A percentile compares a stretch with the other conserved stretches of the same genome.
Evolutionary conservation across 176 grass and related monocot genomes (phyloP).

Genomic region (Phragmites australis): DNA sequence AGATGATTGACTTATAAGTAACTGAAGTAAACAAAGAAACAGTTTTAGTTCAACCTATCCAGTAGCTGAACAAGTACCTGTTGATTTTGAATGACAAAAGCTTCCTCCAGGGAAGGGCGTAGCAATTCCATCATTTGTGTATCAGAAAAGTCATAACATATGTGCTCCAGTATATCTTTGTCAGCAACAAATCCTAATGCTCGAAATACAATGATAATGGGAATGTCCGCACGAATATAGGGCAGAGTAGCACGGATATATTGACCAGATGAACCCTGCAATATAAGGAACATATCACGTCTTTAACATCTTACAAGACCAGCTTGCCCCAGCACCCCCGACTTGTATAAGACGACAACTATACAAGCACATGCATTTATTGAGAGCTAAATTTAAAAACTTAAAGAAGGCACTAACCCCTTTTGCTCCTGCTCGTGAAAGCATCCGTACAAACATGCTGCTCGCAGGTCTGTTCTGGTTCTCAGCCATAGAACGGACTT

Average conservation of each 20-base stretch:
- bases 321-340: not conserved
- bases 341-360: not conserved
- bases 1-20: no score
- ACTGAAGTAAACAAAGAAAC: not conserved
- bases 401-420: conserved; percentile 60
- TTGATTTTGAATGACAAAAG: conserved; percentile 99
- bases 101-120: conserved; percentile 90
- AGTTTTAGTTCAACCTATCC: conserved; percentile 3
- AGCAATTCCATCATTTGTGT: conserved; percentile 99
- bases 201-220: conserved; percentile 96
- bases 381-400: conserved; percentile 16
- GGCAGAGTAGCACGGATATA: conserved; percentile 98
- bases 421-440: conserved; percentile 88
- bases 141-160: conserved; percentile 97
- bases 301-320: not conserved
- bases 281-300: not conserved
- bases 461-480: conserved; percentile 94
- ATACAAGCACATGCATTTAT: conserved; percentile 24
- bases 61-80: conserved; percentile 58
- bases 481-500: conserved; percentile 95
- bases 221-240: conserved; percentile 94
- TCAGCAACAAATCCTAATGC: conserved; percentile 99
- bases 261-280: conserved; percentile 94
- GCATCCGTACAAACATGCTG: conserved; percentile 98
- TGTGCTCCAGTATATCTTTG: conserved; percentile 99